Percentiles rank a stretch among this genome's conserved stretches.
phyloP scores from a whole-genome alignment of 108 stramenopile species.

The Skeletonema costatum region DNA sequence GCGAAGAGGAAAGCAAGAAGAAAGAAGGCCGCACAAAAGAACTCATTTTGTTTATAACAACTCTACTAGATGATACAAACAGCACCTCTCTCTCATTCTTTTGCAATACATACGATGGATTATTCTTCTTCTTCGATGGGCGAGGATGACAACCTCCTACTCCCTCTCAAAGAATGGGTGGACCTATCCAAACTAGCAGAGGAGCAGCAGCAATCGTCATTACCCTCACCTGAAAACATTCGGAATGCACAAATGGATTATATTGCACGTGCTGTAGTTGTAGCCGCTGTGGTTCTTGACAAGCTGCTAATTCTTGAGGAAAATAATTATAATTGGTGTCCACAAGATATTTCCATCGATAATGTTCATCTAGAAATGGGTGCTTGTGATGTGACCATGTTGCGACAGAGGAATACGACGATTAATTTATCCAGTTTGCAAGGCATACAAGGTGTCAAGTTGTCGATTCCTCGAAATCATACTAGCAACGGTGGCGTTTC shows the following conservation, averaged over 20 bases:
- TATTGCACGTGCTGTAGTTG: neutral
- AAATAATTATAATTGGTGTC: neutral
- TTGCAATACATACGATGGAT: no score
- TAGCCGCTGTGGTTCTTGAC: neutral
- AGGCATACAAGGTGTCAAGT: neutral
- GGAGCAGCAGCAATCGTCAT: neutral
- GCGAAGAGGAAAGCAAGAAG: no score
- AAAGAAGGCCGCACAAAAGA: no score
- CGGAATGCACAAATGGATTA: neutral
- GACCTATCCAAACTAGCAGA: neutral
- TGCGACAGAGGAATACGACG: neutral
- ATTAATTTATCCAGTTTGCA: neutral
- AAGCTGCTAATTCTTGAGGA: neutral
- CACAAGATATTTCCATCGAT: neutral
- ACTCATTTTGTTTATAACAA: no score
- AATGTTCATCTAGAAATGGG: neutral
- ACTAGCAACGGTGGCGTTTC: neutral
- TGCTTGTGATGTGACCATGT: neutral
- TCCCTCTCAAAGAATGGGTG: neutral
- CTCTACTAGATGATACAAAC: no score
- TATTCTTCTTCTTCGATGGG: neutral
- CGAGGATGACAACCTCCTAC: neutral
- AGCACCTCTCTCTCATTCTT: no score
- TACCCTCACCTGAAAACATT: neutral
- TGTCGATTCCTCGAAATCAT: neutral